These are phyloP conservation scores for Scutellaria baicalensis DNA, from an alignment of 257 asterid genomes.

Conservation along the genomic window DNA sequence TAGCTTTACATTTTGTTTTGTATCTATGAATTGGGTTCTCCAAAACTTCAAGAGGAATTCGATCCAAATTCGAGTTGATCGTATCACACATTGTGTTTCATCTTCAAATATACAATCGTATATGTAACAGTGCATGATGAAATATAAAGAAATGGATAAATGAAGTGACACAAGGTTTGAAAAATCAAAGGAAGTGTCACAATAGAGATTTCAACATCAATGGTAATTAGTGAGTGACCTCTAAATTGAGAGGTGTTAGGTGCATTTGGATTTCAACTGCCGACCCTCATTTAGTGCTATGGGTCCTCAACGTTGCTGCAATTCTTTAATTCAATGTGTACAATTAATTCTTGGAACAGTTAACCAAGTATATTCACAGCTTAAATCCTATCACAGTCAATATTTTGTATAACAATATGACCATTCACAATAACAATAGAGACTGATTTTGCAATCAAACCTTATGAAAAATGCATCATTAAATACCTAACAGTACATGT, in stretches of 20 bases:
- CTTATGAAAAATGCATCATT: too few species aligned
- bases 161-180: not conserved
- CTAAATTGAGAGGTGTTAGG: not conserved
- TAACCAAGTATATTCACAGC: too few species aligned
- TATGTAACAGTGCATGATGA: not conserved
- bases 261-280: conserved; percentile 10
- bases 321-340: not conserved
- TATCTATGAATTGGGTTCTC: not conserved
- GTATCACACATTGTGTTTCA: not conserved
- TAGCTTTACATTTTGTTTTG: too few species aligned
- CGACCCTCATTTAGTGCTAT: conserved; percentile 19
- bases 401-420: too few species aligned
- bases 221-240: not conserved
- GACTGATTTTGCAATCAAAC: too few species aligned
- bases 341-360: not conserved
- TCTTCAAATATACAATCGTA: not conserved
- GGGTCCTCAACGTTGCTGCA: conserved; percentile 8
- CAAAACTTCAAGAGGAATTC: not conserved
- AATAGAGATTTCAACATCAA: conserved; percentile 12
- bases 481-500: too few species aligned
- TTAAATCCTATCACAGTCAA: too few species aligned
- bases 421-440: too few species aligned
- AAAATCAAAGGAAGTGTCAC: not conserved
- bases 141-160: not conserved
- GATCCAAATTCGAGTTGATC: not conserved